Evolutionary conservation across 2,329 filamentous ascomycete species (phyloP).

Genomic region (Aspergillus sp.): DNA sequence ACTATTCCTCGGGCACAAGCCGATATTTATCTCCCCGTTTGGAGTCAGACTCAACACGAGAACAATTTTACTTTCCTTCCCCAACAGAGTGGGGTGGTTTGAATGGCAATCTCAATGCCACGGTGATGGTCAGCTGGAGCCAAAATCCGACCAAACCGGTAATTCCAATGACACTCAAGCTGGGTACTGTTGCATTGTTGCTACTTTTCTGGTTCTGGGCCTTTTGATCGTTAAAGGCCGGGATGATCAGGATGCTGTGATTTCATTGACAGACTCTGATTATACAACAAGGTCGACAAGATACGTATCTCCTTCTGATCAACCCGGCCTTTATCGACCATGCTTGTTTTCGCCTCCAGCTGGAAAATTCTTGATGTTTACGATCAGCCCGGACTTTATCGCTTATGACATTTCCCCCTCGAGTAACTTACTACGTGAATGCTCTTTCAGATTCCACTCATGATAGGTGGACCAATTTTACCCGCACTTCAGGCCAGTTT

Average conservation of each 20-base stretch:
- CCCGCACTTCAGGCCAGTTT: conserved; percentile 10
- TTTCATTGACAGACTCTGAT: too few species aligned
- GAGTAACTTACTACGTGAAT: background rate
- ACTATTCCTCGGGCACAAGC: background rate
- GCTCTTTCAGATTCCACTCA: background rate
- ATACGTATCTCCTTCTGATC: too few species aligned
- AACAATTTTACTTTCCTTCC: background rate
- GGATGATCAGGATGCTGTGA: too few species aligned
- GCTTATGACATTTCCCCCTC: background rate
- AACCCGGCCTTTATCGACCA: too few species aligned
- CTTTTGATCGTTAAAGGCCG: too few species aligned
- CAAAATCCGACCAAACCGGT: background rate
- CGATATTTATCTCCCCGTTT: background rate
- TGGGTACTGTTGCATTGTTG: background rate
- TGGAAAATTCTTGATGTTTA: background rate
- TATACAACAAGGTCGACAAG: too few species aligned
- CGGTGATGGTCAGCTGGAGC: background rate
- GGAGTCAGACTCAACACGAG: background rate
- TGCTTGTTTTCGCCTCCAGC: too few species aligned
- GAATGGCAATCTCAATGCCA: background rate
- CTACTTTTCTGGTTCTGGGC: background rate
- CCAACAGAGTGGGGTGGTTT: conserved; percentile 1
- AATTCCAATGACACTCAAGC: background rate
- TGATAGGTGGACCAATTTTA: conserved; percentile 5
- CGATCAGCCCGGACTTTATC: background rate